These are phyloP conservation scores for Schizophyllum amplum DNA, from an alignment of 1,284 basidiomycete species.

Conservation along the genomic window DNA sequence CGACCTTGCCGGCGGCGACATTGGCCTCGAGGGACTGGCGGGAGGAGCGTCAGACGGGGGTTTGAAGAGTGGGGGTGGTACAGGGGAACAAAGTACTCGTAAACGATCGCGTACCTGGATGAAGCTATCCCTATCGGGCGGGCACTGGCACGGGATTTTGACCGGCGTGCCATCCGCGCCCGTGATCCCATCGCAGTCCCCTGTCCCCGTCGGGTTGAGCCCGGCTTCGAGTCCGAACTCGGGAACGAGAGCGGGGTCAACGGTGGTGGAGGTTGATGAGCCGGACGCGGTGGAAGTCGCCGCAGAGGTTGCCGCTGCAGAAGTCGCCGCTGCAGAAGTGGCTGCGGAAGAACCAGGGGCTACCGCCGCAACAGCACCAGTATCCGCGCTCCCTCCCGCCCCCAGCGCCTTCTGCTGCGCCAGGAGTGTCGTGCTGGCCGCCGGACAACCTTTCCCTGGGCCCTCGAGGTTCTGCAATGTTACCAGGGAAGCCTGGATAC, in stretches of 20 bases:
- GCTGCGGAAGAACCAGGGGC: slow-evolving; percentile 13
- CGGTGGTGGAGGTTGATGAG: too few relatives aligned
- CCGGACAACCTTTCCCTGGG: slow-evolving; percentile 45
- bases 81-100: too few relatives aligned
- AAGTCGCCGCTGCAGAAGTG: slow-evolving; percentile 12
- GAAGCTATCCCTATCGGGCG: neutral
- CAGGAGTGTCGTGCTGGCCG: slow-evolving; percentile 40
- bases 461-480: slow-evolving; percentile 48
- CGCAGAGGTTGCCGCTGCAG: too few relatives aligned
- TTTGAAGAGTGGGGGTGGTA: too few relatives aligned
- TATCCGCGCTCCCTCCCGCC: slow-evolving; percentile 14
- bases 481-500: slow-evolving; percentile 40
- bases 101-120: neutral
- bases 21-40: slow-evolving; percentile 43
- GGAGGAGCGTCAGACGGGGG: neutral
- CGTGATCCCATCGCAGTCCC: slow-evolving; percentile 1
- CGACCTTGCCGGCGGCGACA: slow-evolving; percentile 49
- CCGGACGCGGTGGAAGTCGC: too few relatives aligned
- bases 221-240: too few relatives aligned
- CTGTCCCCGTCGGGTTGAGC: slow-evolving; percentile 2
- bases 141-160: slow-evolving; percentile 2
- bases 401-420: slow-evolving; percentile 38
- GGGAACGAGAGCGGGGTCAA: too few relatives aligned
- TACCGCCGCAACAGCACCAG: too few relatives aligned
- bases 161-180: neutral